Evolutionary conservation across 495 filamentous ascomycete species (phyloP).

Genomic region (Neurospora sp.): DNA sequence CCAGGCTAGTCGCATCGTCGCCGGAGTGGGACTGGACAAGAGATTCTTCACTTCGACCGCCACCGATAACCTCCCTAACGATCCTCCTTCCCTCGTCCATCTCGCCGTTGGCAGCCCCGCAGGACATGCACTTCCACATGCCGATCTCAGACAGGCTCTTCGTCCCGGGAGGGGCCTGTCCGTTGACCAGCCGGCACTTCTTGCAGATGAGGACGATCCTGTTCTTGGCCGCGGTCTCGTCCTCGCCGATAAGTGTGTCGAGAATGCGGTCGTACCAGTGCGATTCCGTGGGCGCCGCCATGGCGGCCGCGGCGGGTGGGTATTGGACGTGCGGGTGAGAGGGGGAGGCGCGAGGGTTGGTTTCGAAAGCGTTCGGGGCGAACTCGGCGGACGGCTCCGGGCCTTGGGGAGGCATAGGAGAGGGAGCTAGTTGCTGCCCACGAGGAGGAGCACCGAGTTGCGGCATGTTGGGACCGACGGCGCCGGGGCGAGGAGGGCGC

Average conservation of each 20-base stretch:
- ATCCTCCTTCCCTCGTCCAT: constrained; percentile 57
- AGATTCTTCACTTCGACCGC: not conserved
- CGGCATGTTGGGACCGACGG: constrained; percentile 3
- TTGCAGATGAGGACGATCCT: constrained; percentile 79
- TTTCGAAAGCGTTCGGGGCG: constrained; percentile 49
- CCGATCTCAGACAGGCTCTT: constrained; percentile 71
- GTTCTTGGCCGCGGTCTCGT: constrained; percentile 87
- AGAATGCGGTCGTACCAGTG: constrained; percentile 93
- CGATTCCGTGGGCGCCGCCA: constrained; percentile 38
- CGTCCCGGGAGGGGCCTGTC: constrained; percentile 85
- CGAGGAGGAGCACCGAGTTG: constrained; percentile 5
- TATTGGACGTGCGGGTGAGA: constrained; percentile 27
- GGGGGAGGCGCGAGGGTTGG: constrained; percentile 5
- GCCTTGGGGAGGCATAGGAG: constrained; percentile 15
- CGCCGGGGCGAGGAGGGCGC: constrained; percentile 11
- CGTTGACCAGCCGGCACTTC: constrained; percentile 82
- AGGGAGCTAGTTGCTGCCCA: constrained; percentile 15
- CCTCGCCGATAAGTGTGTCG: constrained; percentile 87
- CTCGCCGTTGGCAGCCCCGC: constrained; percentile 74
- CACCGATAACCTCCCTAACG: constrained; percentile 37
- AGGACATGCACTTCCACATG: constrained; percentile 79
- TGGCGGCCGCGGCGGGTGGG: constrained; percentile 13
- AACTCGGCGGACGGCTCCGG: constrained; percentile 38
- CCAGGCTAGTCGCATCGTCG: not conserved
- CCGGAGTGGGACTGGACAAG: not conserved